These are phyloP conservation scores for Geoglossum cookeanum DNA, from an alignment of 2,329 filamentous ascomycete species.

Conservation along the genomic window DNA sequence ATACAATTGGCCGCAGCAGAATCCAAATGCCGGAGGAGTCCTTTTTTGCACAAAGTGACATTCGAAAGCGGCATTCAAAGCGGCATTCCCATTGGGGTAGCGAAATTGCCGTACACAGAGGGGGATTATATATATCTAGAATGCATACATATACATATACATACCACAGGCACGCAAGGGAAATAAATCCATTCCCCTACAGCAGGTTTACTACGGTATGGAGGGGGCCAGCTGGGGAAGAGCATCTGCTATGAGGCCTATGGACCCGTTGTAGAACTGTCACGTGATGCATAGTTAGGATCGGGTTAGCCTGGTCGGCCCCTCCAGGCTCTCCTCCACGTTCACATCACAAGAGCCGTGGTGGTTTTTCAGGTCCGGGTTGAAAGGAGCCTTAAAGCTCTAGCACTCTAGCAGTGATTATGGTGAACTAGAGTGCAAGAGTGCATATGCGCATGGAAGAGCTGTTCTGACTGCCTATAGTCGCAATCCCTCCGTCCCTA, in stretches of 20 bases:
- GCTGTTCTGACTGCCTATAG: slow-evolving; percentile 22
- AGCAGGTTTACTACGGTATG: no score
- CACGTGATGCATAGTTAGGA: background rate
- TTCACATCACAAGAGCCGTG: background rate
- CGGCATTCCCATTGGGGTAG: no score
- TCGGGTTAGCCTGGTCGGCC: background rate
- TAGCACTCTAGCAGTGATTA: background rate
- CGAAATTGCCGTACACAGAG: no score
- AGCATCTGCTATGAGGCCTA: background rate
- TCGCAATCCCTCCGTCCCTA: slow-evolving; percentile 95
- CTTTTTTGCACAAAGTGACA: no score
- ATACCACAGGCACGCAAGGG: no score
- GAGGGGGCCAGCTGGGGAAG: no score
- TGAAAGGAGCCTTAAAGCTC: background rate
- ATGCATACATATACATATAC: no score
- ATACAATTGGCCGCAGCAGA: no score
- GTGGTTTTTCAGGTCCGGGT: background rate
- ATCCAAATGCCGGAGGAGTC: no score
- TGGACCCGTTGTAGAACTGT: background rate
- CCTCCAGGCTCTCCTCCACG: background rate
- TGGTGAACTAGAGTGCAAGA: slow-evolving; percentile 7
- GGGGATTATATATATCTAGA: no score
- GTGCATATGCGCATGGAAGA: slow-evolving; percentile 2
- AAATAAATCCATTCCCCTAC: no score
- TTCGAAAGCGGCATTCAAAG: no score